Evolutionary conservation across 352 stramenopile species (phyloP), one percentile per base, ranked within the genome.

Genomic region (Globisporangium megalacanthum): DNA sequence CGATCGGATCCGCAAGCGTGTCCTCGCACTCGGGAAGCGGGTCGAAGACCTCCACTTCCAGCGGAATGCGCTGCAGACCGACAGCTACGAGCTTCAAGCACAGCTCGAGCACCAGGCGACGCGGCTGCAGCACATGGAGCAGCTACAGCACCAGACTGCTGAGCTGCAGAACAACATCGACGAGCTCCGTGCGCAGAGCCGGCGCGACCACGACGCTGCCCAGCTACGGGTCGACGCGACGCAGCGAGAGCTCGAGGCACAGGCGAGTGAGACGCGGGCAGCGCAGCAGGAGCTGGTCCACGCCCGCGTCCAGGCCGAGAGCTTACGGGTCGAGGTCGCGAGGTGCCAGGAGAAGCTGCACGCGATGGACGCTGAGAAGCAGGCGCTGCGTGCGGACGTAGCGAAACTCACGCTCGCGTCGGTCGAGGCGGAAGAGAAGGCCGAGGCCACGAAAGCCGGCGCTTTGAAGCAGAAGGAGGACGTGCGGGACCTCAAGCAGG

Each of bases 41-140:
- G 68, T 91, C 2, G 78, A 89, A 20, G 76, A 89, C 35, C 54
- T 91, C 31, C 78, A 88, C 41, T 89, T 77, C 56, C 80, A 89
- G 59, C 72, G 80, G 1, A 91, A 85, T 37, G 60, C 75, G 22
- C 63, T 91, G 19, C 80, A 91, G 46, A 83, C 87, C 51, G 78
- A 91, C 22, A 89, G 86, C 53, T 88, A 89, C 54, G 78, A 85
- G 29, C 72, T 89, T 11, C 80, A 91, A 55, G 80, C 73, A 50
- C 70, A 86, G 50, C 45, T 91, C 0, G 76, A 91, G 52, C 65
- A 86, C 35, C 79, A 88, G 17, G 70, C 68, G 3, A 59, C 42
- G 31, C 65, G 69, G 15, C 69, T 90, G 17, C 68, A 70, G 45
- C 69, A 89, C 20, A 77, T 84, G 70, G 65, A 76, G 4, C 29